A percentile compares a stretch with the other conserved stretches of the same genome.
These are phyloP conservation scores for Cornus suecica DNA, from an alignment of 148 eudicot genomes.

Conservation along the genomic window DNA sequence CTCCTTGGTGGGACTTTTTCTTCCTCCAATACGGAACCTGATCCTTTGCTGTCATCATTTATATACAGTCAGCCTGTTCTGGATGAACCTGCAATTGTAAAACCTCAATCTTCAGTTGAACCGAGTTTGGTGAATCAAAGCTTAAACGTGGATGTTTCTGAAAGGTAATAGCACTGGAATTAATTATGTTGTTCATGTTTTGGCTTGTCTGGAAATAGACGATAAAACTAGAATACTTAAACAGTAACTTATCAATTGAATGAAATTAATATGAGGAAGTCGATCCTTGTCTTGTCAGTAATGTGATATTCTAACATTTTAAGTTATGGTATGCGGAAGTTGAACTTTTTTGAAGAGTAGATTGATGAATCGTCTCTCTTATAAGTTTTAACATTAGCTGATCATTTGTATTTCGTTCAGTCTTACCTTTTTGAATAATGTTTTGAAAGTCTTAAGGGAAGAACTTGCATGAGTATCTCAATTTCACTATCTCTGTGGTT, in stretches of 20 bases:
- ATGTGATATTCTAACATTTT: not conserved
- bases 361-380: too few species aligned
- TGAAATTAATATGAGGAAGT: not conserved
- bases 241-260: not conserved
- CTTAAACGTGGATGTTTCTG: constrained; percentile 24
- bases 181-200: not conserved
- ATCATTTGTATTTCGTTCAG: too few species aligned
- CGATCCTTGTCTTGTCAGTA: not conserved
- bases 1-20: constrained; percentile 61
- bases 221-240: not conserved
- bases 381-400: too few species aligned
- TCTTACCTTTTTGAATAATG: too few species aligned
- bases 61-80: constrained; percentile 49
- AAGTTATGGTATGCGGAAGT: not conserved
- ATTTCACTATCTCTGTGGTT: too few species aligned
- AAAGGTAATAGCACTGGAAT: constrained; percentile 45
- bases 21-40: constrained; percentile 66
- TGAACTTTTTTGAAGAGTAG: not conserved
- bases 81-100: constrained; percentile 39
- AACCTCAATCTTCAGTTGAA: constrained; percentile 33
- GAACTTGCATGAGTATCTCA: too few species aligned
- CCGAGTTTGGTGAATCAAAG: constrained; percentile 29
- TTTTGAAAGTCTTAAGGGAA: too few species aligned
- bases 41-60: constrained; percentile 80
- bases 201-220: not conserved